Evolutionary conservation across 2,329 filamentous ascomycete species (phyloP), one percentile per base, ranked within the genome.

Genomic region (Hymenoscyphus albidus): DNA sequence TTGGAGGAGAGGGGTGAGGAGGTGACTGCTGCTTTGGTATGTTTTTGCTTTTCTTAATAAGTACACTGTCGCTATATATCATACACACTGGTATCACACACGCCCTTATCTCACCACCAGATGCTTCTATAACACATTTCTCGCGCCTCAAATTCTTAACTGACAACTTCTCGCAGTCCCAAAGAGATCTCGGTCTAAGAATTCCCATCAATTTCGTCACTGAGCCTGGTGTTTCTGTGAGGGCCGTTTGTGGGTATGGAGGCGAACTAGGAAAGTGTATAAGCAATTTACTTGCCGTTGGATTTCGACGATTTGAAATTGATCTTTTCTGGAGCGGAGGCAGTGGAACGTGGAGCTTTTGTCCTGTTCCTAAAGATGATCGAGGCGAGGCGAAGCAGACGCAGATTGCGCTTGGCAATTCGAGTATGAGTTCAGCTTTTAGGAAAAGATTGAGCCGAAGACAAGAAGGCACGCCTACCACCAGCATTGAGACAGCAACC

Each of bases 161-260:
- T 54, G 22, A 10, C 22, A 27, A 54, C 18, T 3, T 59, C 31
- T 16, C 51, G 4, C 61, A 75, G 86, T 85, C 85, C 56, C 83
- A 88, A 74, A 78, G 87, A 74, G 87, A 90, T 78, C 77, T 88
- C 51, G 80, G 82, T 27, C 76, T 84, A 12, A 78, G 80, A 63
- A 78, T 89, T 6, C 87, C 87, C 2, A 82, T 90, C 70, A 88
- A 89, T 70, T 88, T 80, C 73, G 81, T 87, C 48, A 85, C 83
- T 3, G 75, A 78, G 16, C 83, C 86, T 10, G 83, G 81, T 0
- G 79, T 88, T 1, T 83, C 82, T 10, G 70, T 89, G 44, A 80
- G 78, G 1, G 79, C 82, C 35, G 86, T 84, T 10, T 90, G 87
- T 72, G 89, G 89, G 70, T 76, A 78, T 9, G 70, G 80, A 63